Evolutionary conservation across 169 alveolate genomes (phyloP), one percentile per base, ranked within the genome.

Genomic region (Theileria equi): DNA sequence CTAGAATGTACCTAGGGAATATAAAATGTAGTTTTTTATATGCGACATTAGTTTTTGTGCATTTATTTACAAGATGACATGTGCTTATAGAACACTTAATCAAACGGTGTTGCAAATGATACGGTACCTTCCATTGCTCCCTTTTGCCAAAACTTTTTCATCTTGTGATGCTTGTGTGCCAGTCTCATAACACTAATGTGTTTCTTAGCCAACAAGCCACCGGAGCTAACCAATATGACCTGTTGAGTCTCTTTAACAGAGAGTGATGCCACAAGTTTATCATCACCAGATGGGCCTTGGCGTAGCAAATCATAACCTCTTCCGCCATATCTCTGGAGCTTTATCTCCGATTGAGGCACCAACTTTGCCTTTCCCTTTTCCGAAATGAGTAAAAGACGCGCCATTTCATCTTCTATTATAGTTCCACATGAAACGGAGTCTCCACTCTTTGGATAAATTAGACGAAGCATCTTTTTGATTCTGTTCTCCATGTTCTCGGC

Each of bases 121-220:
- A n/a, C n/a, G n/a, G n/a, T n/a, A n/a, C n/a, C n/a, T n/a, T n/a
- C n/a, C n/a, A n/a, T n/a, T n/a, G n/a, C n/a, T n/a, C n/a, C n/a
- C n/a, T n/a, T n/a, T n/a, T 23, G 13, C 84, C 84, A 74, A 50
- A 74, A 58, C 43, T 55, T 62, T 41, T 69, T 57, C 54, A 57
- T 63, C 43, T 74, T 74, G 45, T 74, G 79, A 54, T 74, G 84
- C 19, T 67, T 59, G 16, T 13, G 63, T 16, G 59, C 64, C 2
- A 65, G 64, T 7, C 54, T 44, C 16, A 64, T n/a, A n/a, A n/a
- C n/a, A n/a, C n/a, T n/a, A n/a, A n/a, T n/a, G n/a, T n/a, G n/a
- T n/a, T n/a, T n/a, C 84, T 74, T 74, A n/a, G 70, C 65, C 69
- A 74, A 25, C 2, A 74, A 5, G 0, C 84, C 84, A 25, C 49